phyloP scores from a whole-genome alignment of 176 grass and related monocot genomes.

The Dendrocalamus sinicus region DNA sequence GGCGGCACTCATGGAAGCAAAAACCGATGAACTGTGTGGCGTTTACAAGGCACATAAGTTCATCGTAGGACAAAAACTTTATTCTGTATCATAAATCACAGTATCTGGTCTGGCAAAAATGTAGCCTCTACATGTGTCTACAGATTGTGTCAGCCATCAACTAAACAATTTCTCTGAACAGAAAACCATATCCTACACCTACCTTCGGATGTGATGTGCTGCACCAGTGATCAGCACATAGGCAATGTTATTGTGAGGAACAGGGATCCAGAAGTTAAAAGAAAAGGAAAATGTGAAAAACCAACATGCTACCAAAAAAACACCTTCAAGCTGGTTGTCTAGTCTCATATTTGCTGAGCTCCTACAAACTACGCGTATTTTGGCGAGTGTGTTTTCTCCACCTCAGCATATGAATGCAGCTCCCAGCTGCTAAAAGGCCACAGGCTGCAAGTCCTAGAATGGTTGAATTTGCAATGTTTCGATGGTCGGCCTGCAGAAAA shows the following conservation, averaged over 20 bases:
- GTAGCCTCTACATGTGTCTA: neutral
- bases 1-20: neutral
- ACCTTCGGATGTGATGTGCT: neutral
- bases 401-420: constrained; percentile 65
- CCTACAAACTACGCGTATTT: constrained; percentile 63
- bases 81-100: neutral
- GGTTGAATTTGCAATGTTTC: constrained; percentile 62
- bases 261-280: neutral
- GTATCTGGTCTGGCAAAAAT: neutral
- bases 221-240: neutral
- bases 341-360: neutral
- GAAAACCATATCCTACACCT: neutral
- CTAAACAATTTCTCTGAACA: constrained; percentile 10
- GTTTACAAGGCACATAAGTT: neutral
- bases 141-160: neutral
- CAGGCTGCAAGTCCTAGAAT: constrained; percentile 69
- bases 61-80: neutral
- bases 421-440: constrained; percentile 61
- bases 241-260: neutral
- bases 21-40: neutral
- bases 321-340: neutral
- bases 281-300: neutral
- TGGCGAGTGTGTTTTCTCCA: constrained; percentile 69
- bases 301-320: constrained; percentile 19
- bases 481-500: constrained; percentile 53